Evolutionary conservation across 208 protist genomes (phyloP), one percentile per base, ranked within the genome.

Genomic region (Willaertia magna): DNA sequence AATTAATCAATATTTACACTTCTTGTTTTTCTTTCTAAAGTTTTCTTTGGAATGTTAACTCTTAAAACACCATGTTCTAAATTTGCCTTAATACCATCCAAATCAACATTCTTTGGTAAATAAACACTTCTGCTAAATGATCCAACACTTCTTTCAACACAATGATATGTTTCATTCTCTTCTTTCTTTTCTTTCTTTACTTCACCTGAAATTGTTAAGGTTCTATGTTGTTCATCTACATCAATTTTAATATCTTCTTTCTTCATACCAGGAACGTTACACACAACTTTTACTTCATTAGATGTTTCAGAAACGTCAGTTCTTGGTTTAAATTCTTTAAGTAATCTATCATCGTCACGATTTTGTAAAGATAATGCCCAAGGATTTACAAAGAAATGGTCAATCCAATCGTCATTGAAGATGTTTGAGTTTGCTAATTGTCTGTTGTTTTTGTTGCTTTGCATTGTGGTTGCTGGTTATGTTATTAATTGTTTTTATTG

Each of bases 221-320:
- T 42, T 40, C 74, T 40, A 1, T 85, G 46, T 14, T 67, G 34
- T n/a, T 87, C 47, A 46, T 87, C 78, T 2, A 48, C 30, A 30
- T 85, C 52, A 47, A 87, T 74, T 22, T 18, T 47, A 26, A 87
- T 43, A 40, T 87, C 86, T 48, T 84, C 76, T 26, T 85, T 85
- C 20, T 40, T 59, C n/a, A 87, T n/a, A 20, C 86, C 86, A 18
- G 86, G 86, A 16, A 85, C 4, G 30, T 85, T 84, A 1, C 16
- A 46, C 14, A 3, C 34, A 11, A 87, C 1, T 3, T 16, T 39
- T 22, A 82, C 30, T 1, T 7, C 40, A 6, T 74, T 51, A n/a
- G 22, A 30, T 3, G 76, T 75, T 26, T 87, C 86, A 26, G 40
- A 44, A 11, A 87, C 43, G 34, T 87, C 78, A 44, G 59, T 85